Conservation (phyloP, 1,284 basidiomycete species). For the Cutaneotrichosporon cyanovorans region DNA sequence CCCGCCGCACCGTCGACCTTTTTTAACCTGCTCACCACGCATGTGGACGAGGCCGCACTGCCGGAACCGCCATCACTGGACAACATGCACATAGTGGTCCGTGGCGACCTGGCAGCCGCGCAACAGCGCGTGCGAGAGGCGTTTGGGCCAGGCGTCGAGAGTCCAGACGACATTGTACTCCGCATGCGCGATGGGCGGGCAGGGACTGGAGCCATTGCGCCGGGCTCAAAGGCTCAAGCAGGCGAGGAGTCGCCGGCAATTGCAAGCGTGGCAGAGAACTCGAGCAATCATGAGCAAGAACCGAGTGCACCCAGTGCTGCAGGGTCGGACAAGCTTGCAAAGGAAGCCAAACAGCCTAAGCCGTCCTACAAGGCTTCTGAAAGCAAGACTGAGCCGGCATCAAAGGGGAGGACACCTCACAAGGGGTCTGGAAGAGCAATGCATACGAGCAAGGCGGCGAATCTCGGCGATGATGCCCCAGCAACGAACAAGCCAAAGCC, state of each 20-base stretch:
- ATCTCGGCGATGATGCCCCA: too few relatives aligned
- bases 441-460: too few relatives aligned
- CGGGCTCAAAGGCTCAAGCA: conserved; percentile 2
- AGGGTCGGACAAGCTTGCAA: neutral
- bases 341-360: neutral
- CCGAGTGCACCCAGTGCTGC: conserved; percentile 1
- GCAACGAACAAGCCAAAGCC: too few relatives aligned
- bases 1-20: conserved; percentile 27
- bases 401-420: neutral
- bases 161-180: conserved; percentile 52
- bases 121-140: conserved; percentile 28
- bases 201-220: conserved; percentile 26
- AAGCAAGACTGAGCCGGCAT: neutral
- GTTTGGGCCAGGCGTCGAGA: conserved; percentile 37
- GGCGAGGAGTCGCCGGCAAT: conserved; percentile 13
- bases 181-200: conserved; percentile 48
- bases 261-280: too few relatives aligned
- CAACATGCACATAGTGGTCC: conserved; percentile 29
- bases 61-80: conserved; percentile 14
- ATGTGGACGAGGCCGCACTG: neutral
- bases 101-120: conserved; percentile 21
- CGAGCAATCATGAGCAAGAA: too few relatives aligned
- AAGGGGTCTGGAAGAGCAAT: neutral
- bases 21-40: conserved; percentile 39
- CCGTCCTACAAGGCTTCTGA: neutral